phyloP scores from a whole-genome alignment of 169 alveolate genomes.

The Miamiensis avidus region DNA sequence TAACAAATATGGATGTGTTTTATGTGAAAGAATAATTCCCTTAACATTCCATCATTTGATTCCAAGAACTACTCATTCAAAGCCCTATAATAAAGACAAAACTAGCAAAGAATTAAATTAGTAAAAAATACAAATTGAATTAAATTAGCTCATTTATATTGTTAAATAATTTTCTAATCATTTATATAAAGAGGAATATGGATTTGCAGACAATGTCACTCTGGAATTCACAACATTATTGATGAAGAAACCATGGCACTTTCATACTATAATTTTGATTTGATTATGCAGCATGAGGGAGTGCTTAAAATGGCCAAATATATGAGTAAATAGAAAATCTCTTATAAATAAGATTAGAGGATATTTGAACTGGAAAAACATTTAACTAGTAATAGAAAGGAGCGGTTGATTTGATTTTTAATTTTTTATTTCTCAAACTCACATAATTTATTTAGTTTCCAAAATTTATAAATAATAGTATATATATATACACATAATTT shows the following conservation, averaged over 20 bases:
- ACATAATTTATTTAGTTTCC: no score
- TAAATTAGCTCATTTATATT: no score
- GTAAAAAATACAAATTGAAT: background rate
- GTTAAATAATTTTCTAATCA: no score
- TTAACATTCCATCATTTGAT: background rate
- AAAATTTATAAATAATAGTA: no score
- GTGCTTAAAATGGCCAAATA: background rate
- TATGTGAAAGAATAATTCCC: background rate
- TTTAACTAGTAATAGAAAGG: background rate
- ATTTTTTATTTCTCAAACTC: no score
- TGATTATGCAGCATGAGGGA: background rate
- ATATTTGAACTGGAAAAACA: background rate
- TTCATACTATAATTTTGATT: background rate
- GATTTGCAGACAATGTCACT: background rate
- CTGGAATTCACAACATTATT: background rate
- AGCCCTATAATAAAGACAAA: background rate
- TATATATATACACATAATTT: no score
- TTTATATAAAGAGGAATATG: background rate
- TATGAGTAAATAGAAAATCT: background rate
- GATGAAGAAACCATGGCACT: background rate
- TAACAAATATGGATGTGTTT: background rate
- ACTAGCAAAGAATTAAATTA: background rate
- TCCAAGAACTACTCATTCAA: background rate
- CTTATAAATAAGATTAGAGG: background rate
- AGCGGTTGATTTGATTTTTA: no score